A percentile compares a stretch with the other conserved stretches of the same genome.
phyloP scores from a whole-genome alignment of 2,329 filamentous ascomycete species.

The Pyrenochaeta sp. region DNA sequence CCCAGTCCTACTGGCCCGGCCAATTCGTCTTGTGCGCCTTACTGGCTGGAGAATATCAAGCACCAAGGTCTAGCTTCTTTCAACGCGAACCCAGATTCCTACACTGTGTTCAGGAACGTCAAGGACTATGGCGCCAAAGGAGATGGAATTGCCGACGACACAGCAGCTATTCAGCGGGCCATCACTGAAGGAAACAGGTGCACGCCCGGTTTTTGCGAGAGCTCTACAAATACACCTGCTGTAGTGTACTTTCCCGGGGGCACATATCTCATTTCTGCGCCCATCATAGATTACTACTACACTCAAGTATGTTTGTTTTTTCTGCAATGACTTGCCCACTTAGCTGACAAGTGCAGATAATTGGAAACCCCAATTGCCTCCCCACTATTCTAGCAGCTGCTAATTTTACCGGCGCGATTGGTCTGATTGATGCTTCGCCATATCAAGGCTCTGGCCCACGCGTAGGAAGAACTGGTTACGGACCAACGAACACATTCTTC shows the following conservation, averaged over 20 bases:
- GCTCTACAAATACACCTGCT: constrained; percentile 60
- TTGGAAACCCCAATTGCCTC: constrained; percentile 65
- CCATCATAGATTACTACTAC: constrained; percentile 69
- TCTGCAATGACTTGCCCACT: neutral
- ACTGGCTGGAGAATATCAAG: constrained; percentile 53
- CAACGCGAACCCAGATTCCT: constrained; percentile 46
- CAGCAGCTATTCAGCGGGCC: constrained; percentile 60
- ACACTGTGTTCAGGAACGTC: constrained; percentile 53
- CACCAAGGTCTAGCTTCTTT: constrained; percentile 52
- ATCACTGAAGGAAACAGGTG: constrained; percentile 52
- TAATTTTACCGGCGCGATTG: constrained; percentile 60
- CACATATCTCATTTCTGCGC: constrained; percentile 64
- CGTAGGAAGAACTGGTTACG: constrained; percentile 48
- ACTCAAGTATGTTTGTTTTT: constrained; percentile 56
- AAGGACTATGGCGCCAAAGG: constrained; percentile 52
- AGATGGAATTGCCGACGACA: constrained; percentile 53
- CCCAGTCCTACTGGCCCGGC: constrained; percentile 18
- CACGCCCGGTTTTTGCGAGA: constrained; percentile 50
- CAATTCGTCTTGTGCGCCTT: constrained; percentile 36
- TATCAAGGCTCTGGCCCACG: constrained; percentile 50
- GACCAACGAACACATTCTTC: constrained; percentile 68
- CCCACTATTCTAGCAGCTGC: constrained; percentile 63
- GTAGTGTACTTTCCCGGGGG: constrained; percentile 66
- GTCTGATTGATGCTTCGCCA: constrained; percentile 65
- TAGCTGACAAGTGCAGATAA: constrained; percentile 46